Conservation (phyloP, 176 grass and related monocot genomes). For the Rhipidocladum racemiflorum region DNA sequence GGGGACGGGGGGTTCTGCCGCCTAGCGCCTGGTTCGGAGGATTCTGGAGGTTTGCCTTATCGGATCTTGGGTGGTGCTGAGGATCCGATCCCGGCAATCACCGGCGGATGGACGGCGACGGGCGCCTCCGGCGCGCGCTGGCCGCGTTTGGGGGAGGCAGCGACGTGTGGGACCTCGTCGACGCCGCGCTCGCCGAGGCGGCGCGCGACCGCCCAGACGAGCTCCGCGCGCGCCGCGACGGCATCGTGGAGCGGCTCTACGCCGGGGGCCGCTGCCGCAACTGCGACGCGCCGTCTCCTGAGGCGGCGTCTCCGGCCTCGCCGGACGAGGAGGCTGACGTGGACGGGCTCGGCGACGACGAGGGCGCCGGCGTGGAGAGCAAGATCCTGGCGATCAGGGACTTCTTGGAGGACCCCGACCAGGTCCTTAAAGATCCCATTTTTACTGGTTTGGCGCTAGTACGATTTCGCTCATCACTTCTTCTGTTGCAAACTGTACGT, state of each 20-base stretch:
- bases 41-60: background rate
- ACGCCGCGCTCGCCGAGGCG: slow-evolving; percentile 53
- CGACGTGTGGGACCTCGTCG: slow-evolving; percentile 72
- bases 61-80: slow-evolving; percentile 9
- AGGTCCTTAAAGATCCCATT: slow-evolving; percentile 49
- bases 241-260: slow-evolving; percentile 67
- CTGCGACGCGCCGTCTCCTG: slow-evolving; percentile 24
- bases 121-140: slow-evolving; percentile 52
- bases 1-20: background rate
- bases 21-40: background rate
- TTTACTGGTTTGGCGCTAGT: slow-evolving; percentile 21
- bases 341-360: slow-evolving; percentile 25
- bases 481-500: slow-evolving; percentile 37
- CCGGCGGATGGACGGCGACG: slow-evolving; percentile 46
- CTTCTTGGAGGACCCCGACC: slow-evolving; percentile 67
- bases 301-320: slow-evolving; percentile 5
- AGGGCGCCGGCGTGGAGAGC: slow-evolving; percentile 29
- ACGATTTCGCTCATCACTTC: slow-evolving; percentile 22
- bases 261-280: slow-evolving; percentile 38
- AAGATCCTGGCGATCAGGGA: slow-evolving; percentile 73
- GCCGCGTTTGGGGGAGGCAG: slow-evolving; percentile 24
- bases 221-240: slow-evolving; percentile 65
- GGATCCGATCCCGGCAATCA: slow-evolving; percentile 8
- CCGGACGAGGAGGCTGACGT: slow-evolving; percentile 24
- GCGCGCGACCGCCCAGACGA: slow-evolving; percentile 50